Conservation (phyloP, 805 yeast genomes). For the Kodamaea leandrae region DNA sequence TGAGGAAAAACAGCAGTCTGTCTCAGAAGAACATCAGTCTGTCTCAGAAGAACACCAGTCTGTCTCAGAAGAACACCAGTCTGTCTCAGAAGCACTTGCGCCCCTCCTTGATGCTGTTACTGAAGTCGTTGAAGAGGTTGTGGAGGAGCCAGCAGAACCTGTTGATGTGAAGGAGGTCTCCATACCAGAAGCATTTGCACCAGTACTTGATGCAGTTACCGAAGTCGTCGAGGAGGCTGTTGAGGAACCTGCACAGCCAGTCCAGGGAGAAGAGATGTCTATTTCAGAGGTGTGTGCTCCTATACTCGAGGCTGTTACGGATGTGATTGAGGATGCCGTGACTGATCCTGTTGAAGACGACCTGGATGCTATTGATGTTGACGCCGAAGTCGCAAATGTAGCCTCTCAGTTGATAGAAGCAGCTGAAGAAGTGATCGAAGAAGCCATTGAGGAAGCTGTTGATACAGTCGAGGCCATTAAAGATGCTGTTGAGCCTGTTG, state of each 20-base stretch:
- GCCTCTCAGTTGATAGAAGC: background rate
- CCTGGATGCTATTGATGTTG: background rate
- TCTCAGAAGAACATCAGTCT: too few species aligned
- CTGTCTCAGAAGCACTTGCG: too few species aligned
- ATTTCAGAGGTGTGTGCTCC: background rate
- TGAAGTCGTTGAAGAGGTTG: constrained; percentile 1
- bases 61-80: too few species aligned
- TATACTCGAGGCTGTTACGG: background rate
- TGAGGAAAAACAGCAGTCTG: too few species aligned
- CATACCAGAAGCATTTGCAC: background rate
- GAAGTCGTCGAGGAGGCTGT: background rate
- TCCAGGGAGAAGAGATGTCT: background rate
- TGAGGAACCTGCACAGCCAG: background rate
- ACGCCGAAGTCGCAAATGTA: background rate
- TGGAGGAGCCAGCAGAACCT: too few species aligned
- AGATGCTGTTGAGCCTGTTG: too few species aligned
- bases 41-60: too few species aligned
- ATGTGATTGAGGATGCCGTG: background rate
- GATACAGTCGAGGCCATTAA: background rate
- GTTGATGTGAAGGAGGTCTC: background rate
- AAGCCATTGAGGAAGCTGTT: background rate
- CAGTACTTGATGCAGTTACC: background rate
- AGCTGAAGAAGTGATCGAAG: constrained; percentile 1
- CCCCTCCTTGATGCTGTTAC: background rate
- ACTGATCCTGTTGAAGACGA: background rate